phyloP scores from a whole-genome alignment of 2,329 filamentous ascomycete species.

The Corinectria fuckeliana region DNA sequence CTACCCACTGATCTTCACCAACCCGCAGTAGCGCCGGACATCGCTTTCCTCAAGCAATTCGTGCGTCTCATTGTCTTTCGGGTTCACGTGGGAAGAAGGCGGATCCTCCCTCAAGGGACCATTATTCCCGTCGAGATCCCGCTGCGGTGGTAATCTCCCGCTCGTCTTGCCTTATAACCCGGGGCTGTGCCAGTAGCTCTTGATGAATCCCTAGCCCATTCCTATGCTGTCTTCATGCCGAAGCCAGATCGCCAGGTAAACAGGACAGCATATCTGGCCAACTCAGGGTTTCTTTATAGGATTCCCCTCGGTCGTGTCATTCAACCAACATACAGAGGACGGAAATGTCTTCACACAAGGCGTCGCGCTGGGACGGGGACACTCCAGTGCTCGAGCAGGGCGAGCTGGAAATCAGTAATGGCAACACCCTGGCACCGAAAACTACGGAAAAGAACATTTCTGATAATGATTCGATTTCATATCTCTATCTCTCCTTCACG shows the following conservation, averaged over 20 bases:
- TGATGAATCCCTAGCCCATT: neutral
- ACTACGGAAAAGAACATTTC: conserved; percentile 10
- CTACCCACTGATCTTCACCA: conserved; percentile 11
- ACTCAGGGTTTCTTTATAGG: neutral
- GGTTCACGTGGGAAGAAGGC: conserved; percentile 22
- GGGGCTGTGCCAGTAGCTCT: conserved; percentile 26
- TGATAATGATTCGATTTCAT: conserved; percentile 42
- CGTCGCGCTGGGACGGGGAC: conserved; percentile 11
- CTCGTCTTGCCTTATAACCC: conserved; percentile 28
- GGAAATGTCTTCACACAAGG: conserved; percentile 22
- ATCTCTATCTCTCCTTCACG: conserved; percentile 51
- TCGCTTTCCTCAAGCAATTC: conserved; percentile 28
- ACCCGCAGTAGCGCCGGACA: conserved; percentile 27
- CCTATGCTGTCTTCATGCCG: neutral
- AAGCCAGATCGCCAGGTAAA: neutral
- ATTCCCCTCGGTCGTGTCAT: neutral
- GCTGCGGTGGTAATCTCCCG: conserved; percentile 30
- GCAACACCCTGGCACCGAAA: conserved; percentile 16
- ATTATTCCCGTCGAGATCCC: conserved; percentile 39
- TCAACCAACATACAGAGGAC: neutral
- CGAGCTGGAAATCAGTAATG: conserved; percentile 29
- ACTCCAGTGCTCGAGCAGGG: conserved; percentile 10
- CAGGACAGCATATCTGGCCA: neutral
- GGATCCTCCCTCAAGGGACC: conserved; percentile 25
- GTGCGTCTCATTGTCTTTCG: conserved; percentile 14